Evolutionary conservation across 306 rosid species (phyloP).

Genomic region (Morella rubra): DNA sequence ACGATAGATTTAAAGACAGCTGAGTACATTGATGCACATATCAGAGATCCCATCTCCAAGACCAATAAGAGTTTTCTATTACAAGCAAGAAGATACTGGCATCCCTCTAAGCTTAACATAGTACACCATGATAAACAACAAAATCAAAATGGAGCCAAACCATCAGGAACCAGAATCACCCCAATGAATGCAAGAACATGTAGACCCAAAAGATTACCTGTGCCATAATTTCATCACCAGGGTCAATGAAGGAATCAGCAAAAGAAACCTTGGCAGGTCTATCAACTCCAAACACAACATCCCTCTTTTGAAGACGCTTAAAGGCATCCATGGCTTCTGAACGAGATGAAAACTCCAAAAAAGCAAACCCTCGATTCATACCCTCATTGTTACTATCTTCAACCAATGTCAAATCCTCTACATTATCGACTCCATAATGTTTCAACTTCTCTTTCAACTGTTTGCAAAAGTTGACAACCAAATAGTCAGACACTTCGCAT

Average conservation of each 20-base stretch:
- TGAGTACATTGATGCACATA: neutral
- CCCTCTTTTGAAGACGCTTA: conserved; percentile 91
- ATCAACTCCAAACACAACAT: conserved; percentile 92
- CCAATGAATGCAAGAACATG: conserved; percentile 23
- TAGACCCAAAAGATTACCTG: conserved; percentile 63
- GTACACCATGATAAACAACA: neutral
- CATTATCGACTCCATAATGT: conserved; percentile 88
- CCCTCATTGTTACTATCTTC: conserved; percentile 90
- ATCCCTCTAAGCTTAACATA: conserved; percentile 9
- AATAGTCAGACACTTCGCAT: conserved; percentile 34
- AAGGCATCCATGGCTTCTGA: conserved; percentile 99
- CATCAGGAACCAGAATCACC: conserved; percentile 15
- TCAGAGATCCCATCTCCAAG: neutral
- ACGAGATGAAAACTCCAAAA: conserved; percentile 89
- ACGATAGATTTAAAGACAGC: neutral
- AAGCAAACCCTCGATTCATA: conserved; percentile 92
- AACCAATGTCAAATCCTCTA: conserved; percentile 88
- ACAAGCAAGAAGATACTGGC: neutral
- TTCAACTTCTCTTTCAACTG: conserved; percentile 94
- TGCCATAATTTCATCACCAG: conserved; percentile 96
- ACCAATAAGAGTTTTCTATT: neutral
- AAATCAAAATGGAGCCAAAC: conserved; percentile 14
- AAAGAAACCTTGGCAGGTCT: conserved; percentile 98
- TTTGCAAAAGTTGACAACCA: conserved; percentile 35
- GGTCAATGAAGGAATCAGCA: conserved; percentile 96